Base-by-base conservation (phyloP, 176 grass and related monocot species). In the Triticum turgidum region DNA sequence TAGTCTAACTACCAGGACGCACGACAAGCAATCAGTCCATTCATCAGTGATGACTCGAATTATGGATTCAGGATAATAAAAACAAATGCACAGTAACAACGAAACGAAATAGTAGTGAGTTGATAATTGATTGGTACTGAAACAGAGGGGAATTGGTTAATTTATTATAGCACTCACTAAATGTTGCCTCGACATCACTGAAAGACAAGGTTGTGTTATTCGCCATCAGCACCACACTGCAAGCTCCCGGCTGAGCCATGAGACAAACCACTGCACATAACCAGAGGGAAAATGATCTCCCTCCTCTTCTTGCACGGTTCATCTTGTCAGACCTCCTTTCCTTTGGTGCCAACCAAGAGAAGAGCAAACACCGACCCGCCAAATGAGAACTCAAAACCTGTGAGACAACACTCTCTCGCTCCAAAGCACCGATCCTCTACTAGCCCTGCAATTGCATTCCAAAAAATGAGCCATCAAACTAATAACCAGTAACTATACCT, bases 181-280 rank as follows among this genome's bases (percentile, higher is more conserved):
- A 97, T 37, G 80, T 86, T 78, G 94, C 91, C 68, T 97, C 92
- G 2, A 88, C 85, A 42, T 97, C 92, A 17, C 87, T 88, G n/a
- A 97, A 97, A 0, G 86, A 85, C 51, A 97, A 37, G 34, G 92
- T 89, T 2, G 89, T 77, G 70, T 92, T 97, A 63, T 86, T 88
- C 30, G 92, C 81, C 71, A 97, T 83, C 39, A 97, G 59, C 54
- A 92, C 89, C 5, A 97, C 83, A 81, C 87, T 88, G 76, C 80
- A 87, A 87, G 73, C 87, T 65, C 85, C 94, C 27, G 41, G 65
- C 17, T 61, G 80, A 77, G 83, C 66, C 80, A 97, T 70, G 74
- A 94, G 65, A 62, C 65, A 87, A 66, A 92, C 4, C 24, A 89
- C n/a, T 78, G 78, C 21, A 61, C 37, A 83, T 11, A 78, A 76